Evolutionary conservation across 1,284 basidiomycete species (phyloP).

Genomic region (Ustilago hordei): DNA sequence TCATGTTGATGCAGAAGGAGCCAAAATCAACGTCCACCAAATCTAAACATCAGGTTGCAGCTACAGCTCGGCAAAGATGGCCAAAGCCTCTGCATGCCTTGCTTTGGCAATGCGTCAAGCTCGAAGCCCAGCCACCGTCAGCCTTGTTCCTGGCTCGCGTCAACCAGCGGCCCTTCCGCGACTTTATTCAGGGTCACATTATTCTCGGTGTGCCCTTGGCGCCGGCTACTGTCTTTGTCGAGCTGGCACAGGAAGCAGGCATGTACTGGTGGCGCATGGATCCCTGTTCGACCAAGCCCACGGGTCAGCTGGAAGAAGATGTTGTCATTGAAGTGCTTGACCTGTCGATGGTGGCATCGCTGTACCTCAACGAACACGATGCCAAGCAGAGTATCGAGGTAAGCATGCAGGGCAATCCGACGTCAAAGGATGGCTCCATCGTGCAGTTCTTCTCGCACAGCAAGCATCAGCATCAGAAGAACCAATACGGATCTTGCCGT

Average conservation of each 20-base stretch:
- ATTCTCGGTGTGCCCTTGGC: constrained; percentile 43
- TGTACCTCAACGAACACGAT: constrained; percentile 37
- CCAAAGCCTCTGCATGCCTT: constrained; percentile 27
- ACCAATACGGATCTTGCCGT: constrained; percentile 49
- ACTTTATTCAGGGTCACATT: constrained; percentile 50
- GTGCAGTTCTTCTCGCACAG: constrained; percentile 50
- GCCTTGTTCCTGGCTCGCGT: constrained; percentile 35
- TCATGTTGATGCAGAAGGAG: constrained; percentile 3
- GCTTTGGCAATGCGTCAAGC: constrained; percentile 29
- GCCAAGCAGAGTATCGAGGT: constrained; percentile 40
- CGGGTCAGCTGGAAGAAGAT: constrained; percentile 21
- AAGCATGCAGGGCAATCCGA: constrained; percentile 36
- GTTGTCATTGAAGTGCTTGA: constrained; percentile 45
- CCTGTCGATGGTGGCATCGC: constrained; percentile 47
- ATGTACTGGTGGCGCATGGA: constrained; percentile 46
- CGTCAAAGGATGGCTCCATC: constrained; percentile 30
- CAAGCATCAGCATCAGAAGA: constrained; percentile 37
- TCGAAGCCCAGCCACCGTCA: constrained; percentile 22
- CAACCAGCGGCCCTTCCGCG: constrained; percentile 38
- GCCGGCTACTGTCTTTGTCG: constrained; percentile 49
- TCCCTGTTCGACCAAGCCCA: neutral
- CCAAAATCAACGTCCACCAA: neutral
- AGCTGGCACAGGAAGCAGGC: constrained; percentile 49
- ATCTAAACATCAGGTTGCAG: neutral
- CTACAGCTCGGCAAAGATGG: neutral